Base-by-base conservation (phyloP, 2,329 filamentous ascomycete genomes). In the Talaromyces rugulosus region DNA sequence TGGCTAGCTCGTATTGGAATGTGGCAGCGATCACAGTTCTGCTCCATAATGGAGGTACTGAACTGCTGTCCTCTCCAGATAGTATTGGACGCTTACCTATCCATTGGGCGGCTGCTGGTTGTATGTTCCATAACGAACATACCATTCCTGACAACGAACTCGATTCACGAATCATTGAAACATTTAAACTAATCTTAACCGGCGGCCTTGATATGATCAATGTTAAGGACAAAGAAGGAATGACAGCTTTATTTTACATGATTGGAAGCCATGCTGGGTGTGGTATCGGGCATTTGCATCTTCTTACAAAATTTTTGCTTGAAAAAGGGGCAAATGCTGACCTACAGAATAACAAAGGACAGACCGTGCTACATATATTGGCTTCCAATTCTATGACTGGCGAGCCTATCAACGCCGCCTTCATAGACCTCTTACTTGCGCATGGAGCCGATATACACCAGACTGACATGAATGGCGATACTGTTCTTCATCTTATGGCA, bases 111-210 rank as follows among this genome's bases (percentile, higher is more conserved):
- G 63, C 66, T 58, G 64, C 56, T 12, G 63, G 63, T 60, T 16
- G 31, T 57, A 58, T 40, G 54, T 47, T 7, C 28, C 16, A 34
- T 36, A 47, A 16, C 51, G 56, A 67, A 44, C 54, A 54, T 31
- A 58, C 63, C 27, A 58, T 64, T 34, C 50, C 57, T 44, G 59
- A 64, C 57, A 50, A 62, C 12, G 42, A 57, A 16, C 33, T 57
- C 23, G 33, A 23, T 28, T 47, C 47, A 9, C 55, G 52, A 61
- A 65, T 67, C 54, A 61, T 62, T 28, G 40, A 61, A 18, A 68
- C 62, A 16, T 63, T 69, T 53, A 64, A 66, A 33, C 53, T 68
- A n/a, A 65, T 70, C 30, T 59, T 70, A 27, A 56, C 61, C n/a
- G 34, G 58, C 11, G 62, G 67, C 58, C 59, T 62, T 30, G 61